phyloP scores from a whole-genome alignment of 805 yeast genomes.

The Jamesozyma jinghongensis region DNA sequence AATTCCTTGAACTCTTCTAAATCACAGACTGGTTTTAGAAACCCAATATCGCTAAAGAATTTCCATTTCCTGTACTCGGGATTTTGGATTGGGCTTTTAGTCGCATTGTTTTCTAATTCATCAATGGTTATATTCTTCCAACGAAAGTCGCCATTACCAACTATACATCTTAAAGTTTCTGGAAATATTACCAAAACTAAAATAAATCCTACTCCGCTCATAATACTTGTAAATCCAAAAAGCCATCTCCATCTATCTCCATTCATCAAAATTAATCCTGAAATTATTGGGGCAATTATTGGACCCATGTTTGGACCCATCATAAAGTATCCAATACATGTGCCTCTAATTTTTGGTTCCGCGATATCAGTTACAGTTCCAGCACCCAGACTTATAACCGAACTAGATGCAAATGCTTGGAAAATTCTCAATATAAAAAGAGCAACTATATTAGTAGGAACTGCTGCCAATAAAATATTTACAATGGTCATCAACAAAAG shows the following conservation, averaged over 20 bases:
- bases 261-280: constrained; percentile 62
- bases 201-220: constrained; percentile 47
- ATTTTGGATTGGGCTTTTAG: not conserved
- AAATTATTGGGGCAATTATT: constrained; percentile 71
- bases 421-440: constrained; percentile 57
- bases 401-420: constrained; percentile 77
- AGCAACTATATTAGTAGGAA: constrained; percentile 59
- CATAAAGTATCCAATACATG: constrained; percentile 76
- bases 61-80: constrained; percentile 8
- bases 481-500: constrained; percentile 48
- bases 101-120: not conserved
- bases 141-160: constrained; percentile 40
- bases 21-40: constrained; percentile 21
- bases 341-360: constrained; percentile 59
- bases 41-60: constrained; percentile 18
- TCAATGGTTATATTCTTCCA: constrained; percentile 15
- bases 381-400: constrained; percentile 86
- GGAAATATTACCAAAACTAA: constrained; percentile 56
- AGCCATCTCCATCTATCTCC: constrained; percentile 81
- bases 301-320: constrained; percentile 87
- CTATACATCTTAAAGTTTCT: constrained; percentile 65
- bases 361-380: constrained; percentile 79
- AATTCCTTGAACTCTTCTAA: constrained; percentile 15
- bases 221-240: constrained; percentile 65
- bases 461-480: constrained; percentile 54